phyloP scores from a whole-genome alignment of 352 stramenopile species.

The Ophiocytium majus region DNA sequence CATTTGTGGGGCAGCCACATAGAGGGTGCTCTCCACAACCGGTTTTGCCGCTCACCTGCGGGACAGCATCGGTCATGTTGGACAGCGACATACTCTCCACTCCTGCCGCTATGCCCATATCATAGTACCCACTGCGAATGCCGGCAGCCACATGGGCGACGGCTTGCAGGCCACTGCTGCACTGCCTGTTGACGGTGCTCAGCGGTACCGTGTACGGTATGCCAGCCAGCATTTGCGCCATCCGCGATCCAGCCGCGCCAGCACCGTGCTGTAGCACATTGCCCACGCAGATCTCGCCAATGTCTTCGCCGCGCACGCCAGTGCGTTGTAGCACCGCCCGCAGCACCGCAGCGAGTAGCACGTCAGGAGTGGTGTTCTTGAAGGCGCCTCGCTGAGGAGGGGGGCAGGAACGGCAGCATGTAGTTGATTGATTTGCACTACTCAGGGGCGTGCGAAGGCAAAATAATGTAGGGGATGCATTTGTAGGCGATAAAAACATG shows the following conservation, averaged over 20 bases:
- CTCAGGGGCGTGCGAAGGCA: too few relatives aligned
- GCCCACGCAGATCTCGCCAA: conserved; percentile 53
- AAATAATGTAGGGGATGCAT: background rate
- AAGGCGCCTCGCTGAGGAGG: conserved; percentile 72
- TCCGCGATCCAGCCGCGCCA: conserved; percentile 37
- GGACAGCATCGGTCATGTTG: conserved; percentile 16
- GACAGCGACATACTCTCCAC: conserved; percentile 24
- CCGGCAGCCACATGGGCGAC: conserved; percentile 40
- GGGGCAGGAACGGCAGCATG: background rate
- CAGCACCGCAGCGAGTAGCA: conserved; percentile 74
- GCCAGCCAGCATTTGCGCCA: conserved; percentile 47
- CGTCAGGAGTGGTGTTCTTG: conserved; percentile 83
- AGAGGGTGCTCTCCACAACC: too few relatives aligned
- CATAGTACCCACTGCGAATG: conserved; percentile 44
- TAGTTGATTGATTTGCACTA: too few relatives aligned
- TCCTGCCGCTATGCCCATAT: conserved; percentile 44
- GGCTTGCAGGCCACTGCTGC: conserved; percentile 49
- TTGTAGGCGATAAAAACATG: background rate
- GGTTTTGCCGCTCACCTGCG: conserved; percentile 18
- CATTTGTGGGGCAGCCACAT: too few relatives aligned
- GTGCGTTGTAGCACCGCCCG: conserved; percentile 73
- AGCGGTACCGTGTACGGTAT: conserved; percentile 50
- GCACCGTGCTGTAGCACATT: conserved; percentile 47
- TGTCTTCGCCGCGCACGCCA: conserved; percentile 66
- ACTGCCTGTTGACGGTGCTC: conserved; percentile 55